A percentile compares a stretch with the other conserved stretches of the same genome.
phyloP scores from a whole-genome alignment of 371 early-diverging fungal genomes.

The Mortierella sp. region DNA sequence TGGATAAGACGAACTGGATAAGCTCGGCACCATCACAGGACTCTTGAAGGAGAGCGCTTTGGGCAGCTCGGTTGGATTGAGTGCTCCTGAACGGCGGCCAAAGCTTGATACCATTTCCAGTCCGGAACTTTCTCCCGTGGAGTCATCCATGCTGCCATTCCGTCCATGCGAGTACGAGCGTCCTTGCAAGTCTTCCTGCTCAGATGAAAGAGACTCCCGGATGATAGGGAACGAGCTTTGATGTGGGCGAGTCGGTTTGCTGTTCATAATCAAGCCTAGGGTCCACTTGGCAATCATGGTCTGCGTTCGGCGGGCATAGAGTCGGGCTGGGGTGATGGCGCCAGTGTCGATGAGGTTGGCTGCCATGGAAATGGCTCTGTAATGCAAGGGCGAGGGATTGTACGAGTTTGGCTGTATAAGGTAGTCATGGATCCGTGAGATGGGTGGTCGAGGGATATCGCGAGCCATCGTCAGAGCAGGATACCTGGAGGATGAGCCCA shows the following conservation, averaged over 20 bases:
- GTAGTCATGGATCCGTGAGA: slow-evolving; percentile 45
- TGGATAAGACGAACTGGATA: slow-evolving; percentile 37
- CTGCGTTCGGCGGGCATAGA: slow-evolving; percentile 53
- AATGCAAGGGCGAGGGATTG: slow-evolving; percentile 54
- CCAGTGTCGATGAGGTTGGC: slow-evolving; percentile 54
- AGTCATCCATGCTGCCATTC: slow-evolving; percentile 16
- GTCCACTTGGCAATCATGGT: slow-evolving; percentile 60
- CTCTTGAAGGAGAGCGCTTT: slow-evolving; percentile 40
- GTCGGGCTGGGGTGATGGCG: slow-evolving; percentile 49
- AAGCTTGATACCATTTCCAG: slow-evolving; percentile 28
- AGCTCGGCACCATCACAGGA: slow-evolving; percentile 22
- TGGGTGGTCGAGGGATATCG: slow-evolving; percentile 51
- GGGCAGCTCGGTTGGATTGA: slow-evolving; percentile 31
- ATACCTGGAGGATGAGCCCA: slow-evolving; percentile 28
- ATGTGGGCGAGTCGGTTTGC: slow-evolving; percentile 17
- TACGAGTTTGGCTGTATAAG: slow-evolving; percentile 39
- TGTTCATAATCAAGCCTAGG: slow-evolving; percentile 53
- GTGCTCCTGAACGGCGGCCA: slow-evolving; percentile 27
- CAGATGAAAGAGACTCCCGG: slow-evolving; percentile 35
- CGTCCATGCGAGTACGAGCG: slow-evolving; percentile 6
- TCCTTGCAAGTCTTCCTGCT: slow-evolving; percentile 22
- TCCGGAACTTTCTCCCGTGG: neutral
- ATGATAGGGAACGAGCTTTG: slow-evolving; percentile 35
- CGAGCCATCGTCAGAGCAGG: slow-evolving; percentile 38
- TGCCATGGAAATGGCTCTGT: slow-evolving; percentile 55